These are phyloP conservation scores for Xylaria longipes DNA, from an alignment of 495 filamentous ascomycete genomes.

Conservation along the genomic window DNA sequence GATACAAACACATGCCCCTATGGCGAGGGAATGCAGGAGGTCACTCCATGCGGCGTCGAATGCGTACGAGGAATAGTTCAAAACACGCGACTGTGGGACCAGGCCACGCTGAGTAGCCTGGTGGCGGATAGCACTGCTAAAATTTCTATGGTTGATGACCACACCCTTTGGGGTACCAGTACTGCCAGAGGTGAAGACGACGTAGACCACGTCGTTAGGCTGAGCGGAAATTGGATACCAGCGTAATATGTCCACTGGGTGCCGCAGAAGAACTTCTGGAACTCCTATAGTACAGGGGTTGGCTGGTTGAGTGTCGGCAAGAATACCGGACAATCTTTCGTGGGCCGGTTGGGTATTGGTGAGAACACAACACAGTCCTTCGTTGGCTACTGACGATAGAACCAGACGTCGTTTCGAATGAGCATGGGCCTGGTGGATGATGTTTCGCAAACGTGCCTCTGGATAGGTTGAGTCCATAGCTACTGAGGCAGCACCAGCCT, in stretches of 20 bases:
- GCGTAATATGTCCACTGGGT: slow-evolving; percentile 38
- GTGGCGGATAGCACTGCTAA: slow-evolving; percentile 39
- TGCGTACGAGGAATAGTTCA: slow-evolving; percentile 49
- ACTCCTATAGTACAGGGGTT: no score
- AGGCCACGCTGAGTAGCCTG: slow-evolving; percentile 23
- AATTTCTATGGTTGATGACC: not conserved
- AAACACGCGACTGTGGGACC: slow-evolving; percentile 38
- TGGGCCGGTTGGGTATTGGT: no score
- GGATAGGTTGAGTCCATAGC: slow-evolving; percentile 64
- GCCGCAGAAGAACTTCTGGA: no score
- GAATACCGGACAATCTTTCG: no score
- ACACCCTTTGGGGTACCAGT: slow-evolving; percentile 52
- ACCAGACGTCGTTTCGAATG: no score
- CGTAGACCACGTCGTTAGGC: slow-evolving; percentile 49
- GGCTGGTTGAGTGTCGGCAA: no score
- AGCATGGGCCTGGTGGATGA: slow-evolving; percentile 51
- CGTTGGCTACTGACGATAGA: no score
- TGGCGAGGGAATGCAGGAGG: slow-evolving; percentile 54
- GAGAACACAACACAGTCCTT: no score
- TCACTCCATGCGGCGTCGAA: slow-evolving; percentile 65
- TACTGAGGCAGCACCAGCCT: slow-evolving; percentile 64
- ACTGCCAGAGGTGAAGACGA: slow-evolving; percentile 63
- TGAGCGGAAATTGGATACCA: slow-evolving; percentile 45
- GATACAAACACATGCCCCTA: slow-evolving; percentile 66
- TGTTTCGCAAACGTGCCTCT: slow-evolving; percentile 49